Percentiles rank a stretch among this genome's conserved stretches.
Conservation (phyloP, 768 basidiomycete species). For the Tulasnella sp. region DNA sequence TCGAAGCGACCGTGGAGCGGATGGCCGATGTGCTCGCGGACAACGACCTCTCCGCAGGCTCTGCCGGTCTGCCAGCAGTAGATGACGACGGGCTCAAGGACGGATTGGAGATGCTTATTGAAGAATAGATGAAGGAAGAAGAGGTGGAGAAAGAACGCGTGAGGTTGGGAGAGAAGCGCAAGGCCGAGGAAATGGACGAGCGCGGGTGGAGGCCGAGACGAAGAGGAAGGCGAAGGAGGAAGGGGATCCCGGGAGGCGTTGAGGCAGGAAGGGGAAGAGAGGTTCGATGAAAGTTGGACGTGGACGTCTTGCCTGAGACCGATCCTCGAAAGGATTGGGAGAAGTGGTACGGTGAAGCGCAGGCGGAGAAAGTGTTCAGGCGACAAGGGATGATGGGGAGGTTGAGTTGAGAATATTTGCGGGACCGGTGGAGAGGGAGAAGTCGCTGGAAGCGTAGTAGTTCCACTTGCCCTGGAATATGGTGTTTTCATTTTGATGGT, state of each 20-base stretch:
- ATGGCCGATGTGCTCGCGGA: too few species aligned
- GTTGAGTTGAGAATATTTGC: constrained; percentile 24
- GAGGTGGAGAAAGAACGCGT: constrained; percentile 11
- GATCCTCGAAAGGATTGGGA: too few species aligned
- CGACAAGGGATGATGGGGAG: constrained; percentile 21
- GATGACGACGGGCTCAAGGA: constrained; percentile 38
- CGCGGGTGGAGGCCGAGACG: neutral
- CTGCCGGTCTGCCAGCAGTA: constrained; percentile 43
- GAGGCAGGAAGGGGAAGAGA: constrained; percentile 13
- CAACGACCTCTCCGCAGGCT: constrained; percentile 55
- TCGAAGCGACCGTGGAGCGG: too few species aligned
- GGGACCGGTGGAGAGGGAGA: too few species aligned
- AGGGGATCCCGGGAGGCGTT: neutral
- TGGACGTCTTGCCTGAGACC: constrained; percentile 5
- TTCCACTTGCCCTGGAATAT: too few species aligned
- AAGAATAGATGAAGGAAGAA: constrained; percentile 28
- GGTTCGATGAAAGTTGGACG: constrained; percentile 20
- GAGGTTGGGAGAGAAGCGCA: too few species aligned
- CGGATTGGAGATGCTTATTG: too few species aligned
- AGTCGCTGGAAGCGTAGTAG: too few species aligned
- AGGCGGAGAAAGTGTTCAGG: constrained; percentile 29
- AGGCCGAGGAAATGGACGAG: too few species aligned
- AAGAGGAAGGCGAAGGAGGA: neutral
- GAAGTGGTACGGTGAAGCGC: too few species aligned
- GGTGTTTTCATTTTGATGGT: too few species aligned